phyloP scores from a whole-genome alignment of 306 rosid species.

The Crataegus laevigata region DNA sequence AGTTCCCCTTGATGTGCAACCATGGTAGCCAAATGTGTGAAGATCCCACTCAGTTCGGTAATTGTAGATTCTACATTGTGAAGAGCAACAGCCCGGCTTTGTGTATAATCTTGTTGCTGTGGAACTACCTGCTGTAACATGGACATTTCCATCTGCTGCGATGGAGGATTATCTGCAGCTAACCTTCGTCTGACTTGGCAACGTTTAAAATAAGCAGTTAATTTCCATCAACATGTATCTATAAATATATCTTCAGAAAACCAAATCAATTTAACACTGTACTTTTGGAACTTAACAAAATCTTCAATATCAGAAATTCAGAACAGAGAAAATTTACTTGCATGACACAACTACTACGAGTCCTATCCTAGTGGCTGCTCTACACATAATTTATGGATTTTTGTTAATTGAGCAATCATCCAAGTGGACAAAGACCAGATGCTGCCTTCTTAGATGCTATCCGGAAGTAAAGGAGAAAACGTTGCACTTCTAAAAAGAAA shows the following conservation, averaged over 20 bases:
- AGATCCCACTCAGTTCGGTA: conserved; percentile 89
- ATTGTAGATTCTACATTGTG: conserved; percentile 94
- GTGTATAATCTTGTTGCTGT: conserved; percentile 58
- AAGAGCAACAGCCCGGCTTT: conserved; percentile 70
- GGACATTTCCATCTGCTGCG: conserved; percentile 96
- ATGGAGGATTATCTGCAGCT: conserved; percentile 72
- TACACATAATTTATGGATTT: neutral
- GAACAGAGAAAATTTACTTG: neutral
- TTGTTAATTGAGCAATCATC: neutral
- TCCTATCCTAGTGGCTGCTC: neutral
- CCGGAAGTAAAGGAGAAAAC: neutral
- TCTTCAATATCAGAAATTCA: neutral
- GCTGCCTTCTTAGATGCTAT: neutral
- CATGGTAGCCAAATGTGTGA: conserved; percentile 90
- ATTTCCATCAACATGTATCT: conserved; percentile 5
- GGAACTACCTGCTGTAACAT: conserved; percentile 95
- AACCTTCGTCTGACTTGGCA: conserved; percentile 69
- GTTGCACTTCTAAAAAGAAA: neutral
- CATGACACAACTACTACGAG: too few relatives aligned
- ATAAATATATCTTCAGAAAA: neutral
- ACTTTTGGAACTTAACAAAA: neutral
- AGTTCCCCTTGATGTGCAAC: conserved; percentile 97
- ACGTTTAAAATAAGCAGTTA: conserved; percentile 21
- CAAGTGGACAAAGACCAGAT: conserved; percentile 2
- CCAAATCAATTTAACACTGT: neutral